These are phyloP conservation scores for Tolypocladium cylindrosporum DNA, from an alignment of 2,329 filamentous ascomycete genomes.

Conservation along the genomic window DNA sequence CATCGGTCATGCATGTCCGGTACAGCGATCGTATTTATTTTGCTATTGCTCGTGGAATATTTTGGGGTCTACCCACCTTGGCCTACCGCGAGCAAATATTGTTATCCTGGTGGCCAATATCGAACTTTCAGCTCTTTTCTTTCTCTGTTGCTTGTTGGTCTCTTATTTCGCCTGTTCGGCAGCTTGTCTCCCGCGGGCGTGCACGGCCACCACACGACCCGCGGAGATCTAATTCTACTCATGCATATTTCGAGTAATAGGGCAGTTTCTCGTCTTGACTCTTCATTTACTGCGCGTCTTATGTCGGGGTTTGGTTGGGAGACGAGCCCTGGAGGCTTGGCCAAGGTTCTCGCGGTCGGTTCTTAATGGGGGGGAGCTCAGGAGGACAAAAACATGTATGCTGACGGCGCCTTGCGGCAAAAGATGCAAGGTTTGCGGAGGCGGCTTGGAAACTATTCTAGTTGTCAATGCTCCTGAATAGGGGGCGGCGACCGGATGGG, in stretches of 20 bases:
- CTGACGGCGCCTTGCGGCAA: background rate
- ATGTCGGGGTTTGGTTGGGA: slow-evolving; percentile 3
- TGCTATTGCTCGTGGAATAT: slow-evolving; percentile 10
- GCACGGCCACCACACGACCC: slow-evolving; percentile 14
- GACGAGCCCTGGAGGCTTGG: slow-evolving; percentile 23
- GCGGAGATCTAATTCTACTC: slow-evolving; percentile 17
- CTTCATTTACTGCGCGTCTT: slow-evolving; percentile 7
- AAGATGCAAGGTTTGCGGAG: background rate
- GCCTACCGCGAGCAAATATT: background rate
- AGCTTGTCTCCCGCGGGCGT: slow-evolving; percentile 1
- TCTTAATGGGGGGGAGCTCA: slow-evolving; percentile 5
- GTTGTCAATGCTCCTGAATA: background rate
- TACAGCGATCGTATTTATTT: slow-evolving; percentile 43
- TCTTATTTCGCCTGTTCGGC: background rate
- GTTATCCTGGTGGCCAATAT: slow-evolving; percentile 10
- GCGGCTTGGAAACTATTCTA: background rate
- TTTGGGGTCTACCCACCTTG: background rate
- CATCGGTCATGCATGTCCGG: slow-evolving; percentile 50
- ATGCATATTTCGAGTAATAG: slow-evolving; percentile 17
- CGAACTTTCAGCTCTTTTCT: slow-evolving; percentile 17
- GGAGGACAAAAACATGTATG: background rate
- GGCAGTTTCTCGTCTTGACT: slow-evolving; percentile 10
- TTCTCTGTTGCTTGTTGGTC: slow-evolving; percentile 6
- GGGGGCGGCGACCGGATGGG: background rate
- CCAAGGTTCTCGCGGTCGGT: slow-evolving; percentile 9